Conservation (phyloP, 345 rosid species). For the Gossypium anomalum region DNA sequence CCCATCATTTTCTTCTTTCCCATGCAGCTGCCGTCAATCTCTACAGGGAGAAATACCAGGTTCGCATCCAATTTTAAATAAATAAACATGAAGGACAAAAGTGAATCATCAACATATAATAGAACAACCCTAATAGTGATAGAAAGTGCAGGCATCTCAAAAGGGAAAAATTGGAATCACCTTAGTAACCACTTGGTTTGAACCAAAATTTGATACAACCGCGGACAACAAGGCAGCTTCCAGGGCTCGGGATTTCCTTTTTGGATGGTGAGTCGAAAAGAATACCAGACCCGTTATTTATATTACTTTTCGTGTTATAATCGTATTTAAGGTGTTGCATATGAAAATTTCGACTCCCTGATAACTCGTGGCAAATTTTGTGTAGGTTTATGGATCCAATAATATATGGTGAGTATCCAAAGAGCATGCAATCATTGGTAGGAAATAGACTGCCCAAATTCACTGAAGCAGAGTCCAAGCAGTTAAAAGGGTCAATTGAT, state of each 20-base stretch:
- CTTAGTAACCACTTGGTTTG: constrained; percentile 22
- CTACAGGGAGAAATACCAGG: constrained; percentile 27
- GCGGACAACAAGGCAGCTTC: constrained; percentile 24
- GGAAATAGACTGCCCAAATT: constrained; percentile 58
- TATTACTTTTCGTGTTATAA: not conserved
- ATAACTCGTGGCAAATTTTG: not conserved
- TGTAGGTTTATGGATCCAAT: constrained; percentile 52
- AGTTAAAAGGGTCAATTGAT: constrained; percentile 47
- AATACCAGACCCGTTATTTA: too few species aligned
- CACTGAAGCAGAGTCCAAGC: constrained; percentile 36
- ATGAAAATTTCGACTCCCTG: too few species aligned
- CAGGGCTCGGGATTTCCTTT: constrained; percentile 27
- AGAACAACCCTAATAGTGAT: not conserved
- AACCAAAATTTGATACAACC: constrained; percentile 29
- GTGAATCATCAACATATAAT: too few species aligned
- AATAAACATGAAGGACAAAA: not conserved
- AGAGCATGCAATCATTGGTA: constrained; percentile 36
- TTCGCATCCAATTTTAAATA: not conserved
- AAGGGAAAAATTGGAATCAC: constrained; percentile 35
- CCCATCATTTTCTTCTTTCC: constrained; percentile 26
- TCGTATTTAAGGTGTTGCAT: not conserved
- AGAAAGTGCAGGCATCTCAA: constrained; percentile 20
- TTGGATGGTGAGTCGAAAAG: constrained; percentile 21
- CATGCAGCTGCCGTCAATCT: constrained; percentile 28
- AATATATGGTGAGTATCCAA: constrained; percentile 55